These are phyloP conservation scores for Calonectria montana DNA, from an alignment of 2,329 filamentous ascomycete species.

Conservation along the genomic window DNA sequence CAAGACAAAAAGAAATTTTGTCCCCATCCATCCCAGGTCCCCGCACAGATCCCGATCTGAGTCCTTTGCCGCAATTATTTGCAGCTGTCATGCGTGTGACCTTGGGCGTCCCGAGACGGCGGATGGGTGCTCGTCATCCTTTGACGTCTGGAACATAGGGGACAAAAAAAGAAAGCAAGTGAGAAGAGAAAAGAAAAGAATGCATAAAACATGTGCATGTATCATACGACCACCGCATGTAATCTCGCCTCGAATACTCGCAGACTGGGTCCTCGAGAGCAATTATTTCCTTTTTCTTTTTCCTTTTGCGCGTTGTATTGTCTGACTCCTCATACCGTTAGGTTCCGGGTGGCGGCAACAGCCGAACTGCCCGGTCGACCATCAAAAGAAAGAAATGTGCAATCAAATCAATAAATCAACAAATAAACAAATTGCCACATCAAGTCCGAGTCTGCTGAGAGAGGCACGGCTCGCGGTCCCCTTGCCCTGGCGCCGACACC, in stretches of 20 bases:
- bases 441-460: background rate
- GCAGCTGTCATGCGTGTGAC: slow-evolving; percentile 16
- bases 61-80: slow-evolving; percentile 18
- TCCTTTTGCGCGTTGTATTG: background rate
- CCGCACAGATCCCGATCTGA: slow-evolving; percentile 30
- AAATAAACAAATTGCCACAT: slow-evolving; percentile 19
- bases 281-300: slow-evolving; percentile 9
- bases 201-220: slow-evolving; percentile 20
- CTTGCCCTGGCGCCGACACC: slow-evolving; percentile 4
- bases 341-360: slow-evolving; percentile 22
- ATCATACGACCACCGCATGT: slow-evolving; percentile 32
- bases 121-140: background rate
- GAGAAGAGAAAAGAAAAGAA: background rate
- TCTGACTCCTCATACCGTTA: slow-evolving; percentile 7
- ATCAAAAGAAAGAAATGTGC: slow-evolving; percentile 2
- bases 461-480: slow-evolving; percentile 22
- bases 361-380: slow-evolving; percentile 9
- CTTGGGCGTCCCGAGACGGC: slow-evolving; percentile 2
- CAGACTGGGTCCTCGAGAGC: background rate
- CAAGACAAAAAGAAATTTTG: slow-evolving; percentile 13
- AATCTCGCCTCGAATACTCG: slow-evolving; percentile 2
- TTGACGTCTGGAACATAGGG: background rate
- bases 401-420: slow-evolving; percentile 3
- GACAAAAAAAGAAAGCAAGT: slow-evolving; percentile 13
- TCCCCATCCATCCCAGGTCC: background rate